Conservation (phyloP, 2,329 filamentous ascomycete species). For the Achaetomium macrosporum region DNA sequence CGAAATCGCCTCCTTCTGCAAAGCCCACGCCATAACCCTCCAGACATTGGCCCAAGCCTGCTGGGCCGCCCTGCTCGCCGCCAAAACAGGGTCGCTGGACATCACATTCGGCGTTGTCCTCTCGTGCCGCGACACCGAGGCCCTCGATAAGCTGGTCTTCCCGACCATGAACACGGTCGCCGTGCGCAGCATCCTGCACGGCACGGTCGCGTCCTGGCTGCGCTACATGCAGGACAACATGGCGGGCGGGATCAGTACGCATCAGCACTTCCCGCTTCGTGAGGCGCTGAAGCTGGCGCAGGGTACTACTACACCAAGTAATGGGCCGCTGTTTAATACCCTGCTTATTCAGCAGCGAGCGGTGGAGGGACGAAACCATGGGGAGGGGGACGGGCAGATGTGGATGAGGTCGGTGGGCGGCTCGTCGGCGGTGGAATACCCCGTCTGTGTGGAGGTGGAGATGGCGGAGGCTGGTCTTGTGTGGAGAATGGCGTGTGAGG, state of each 20-base stretch:
- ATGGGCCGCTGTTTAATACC: slow-evolving; percentile 45
- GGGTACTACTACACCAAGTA: slow-evolving; percentile 1
- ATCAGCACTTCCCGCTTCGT: slow-evolving; percentile 72
- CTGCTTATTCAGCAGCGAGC: slow-evolving; percentile 50
- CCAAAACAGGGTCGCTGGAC: slow-evolving; percentile 59
- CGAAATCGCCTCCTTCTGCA: slow-evolving; percentile 56
- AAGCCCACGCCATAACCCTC: slow-evolving; percentile 58
- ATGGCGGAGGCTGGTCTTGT: slow-evolving; percentile 46
- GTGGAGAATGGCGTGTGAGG: slow-evolving; percentile 69
- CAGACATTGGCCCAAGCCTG: slow-evolving; percentile 72
- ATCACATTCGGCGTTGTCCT: slow-evolving; percentile 78
- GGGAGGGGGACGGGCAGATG: not conserved
- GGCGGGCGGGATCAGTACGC: slow-evolving; percentile 53
- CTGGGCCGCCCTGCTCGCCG: slow-evolving; percentile 67
- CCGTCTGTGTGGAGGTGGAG: slow-evolving; percentile 78
- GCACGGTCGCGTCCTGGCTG: slow-evolving; percentile 58
- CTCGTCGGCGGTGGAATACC: slow-evolving; percentile 68
- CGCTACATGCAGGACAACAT: slow-evolving; percentile 68
- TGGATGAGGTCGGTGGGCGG: slow-evolving; percentile 61
- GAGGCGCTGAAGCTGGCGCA: slow-evolving; percentile 53
- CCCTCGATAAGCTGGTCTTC: slow-evolving; percentile 64
- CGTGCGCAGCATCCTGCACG: slow-evolving; percentile 67
- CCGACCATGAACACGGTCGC: slow-evolving; percentile 90
- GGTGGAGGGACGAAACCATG: slow-evolving; percentile 2
- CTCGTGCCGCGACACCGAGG: slow-evolving; percentile 73